Evolutionary conservation across 2,329 filamentous ascomycete genomes (phyloP).

Genomic region (Fusarium sp.): DNA sequence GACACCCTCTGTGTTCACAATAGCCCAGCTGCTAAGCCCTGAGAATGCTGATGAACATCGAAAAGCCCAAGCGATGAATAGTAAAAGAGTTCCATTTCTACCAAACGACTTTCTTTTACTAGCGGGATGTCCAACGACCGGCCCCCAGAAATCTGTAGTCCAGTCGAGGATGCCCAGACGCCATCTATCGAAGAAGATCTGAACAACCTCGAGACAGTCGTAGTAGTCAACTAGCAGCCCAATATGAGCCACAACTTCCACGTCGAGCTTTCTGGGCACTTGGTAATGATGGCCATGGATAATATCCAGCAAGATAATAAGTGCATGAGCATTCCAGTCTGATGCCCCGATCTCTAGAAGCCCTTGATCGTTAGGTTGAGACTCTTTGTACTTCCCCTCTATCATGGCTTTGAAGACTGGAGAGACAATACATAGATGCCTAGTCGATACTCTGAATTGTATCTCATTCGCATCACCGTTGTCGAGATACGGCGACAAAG

Average conservation of each 20-base stretch:
- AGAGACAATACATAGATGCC: conserved; percentile 5
- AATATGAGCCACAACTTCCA: not conserved
- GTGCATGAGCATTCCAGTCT: conserved; percentile 45
- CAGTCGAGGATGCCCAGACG: not conserved
- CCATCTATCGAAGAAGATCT: conserved; percentile 5
- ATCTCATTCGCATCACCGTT: not conserved
- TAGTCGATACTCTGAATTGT: not conserved
- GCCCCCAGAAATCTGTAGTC: not conserved
- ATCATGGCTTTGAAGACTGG: conserved; percentile 27
- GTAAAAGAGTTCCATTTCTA: not conserved
- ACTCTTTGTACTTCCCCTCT: not conserved
- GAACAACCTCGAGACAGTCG: not conserved
- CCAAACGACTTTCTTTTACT: not conserved
- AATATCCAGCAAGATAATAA: conserved; percentile 46
- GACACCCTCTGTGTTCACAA: not conserved
- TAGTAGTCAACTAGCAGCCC: conserved; percentile 5
- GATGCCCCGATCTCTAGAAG: conserved; percentile 2
- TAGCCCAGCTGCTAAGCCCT: not conserved
- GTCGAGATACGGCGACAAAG: not conserved
- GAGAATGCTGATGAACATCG: not conserved
- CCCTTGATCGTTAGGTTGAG: not conserved
- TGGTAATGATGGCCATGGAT: conserved; percentile 45
- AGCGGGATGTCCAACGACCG: not conserved
- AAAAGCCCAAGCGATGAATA: not conserved
- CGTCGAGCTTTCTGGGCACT: not conserved